These are phyloP conservation scores for Blastocystis hominis DNA, from an alignment of 352 stramenopile genomes.

Conservation along the genomic window DNA sequence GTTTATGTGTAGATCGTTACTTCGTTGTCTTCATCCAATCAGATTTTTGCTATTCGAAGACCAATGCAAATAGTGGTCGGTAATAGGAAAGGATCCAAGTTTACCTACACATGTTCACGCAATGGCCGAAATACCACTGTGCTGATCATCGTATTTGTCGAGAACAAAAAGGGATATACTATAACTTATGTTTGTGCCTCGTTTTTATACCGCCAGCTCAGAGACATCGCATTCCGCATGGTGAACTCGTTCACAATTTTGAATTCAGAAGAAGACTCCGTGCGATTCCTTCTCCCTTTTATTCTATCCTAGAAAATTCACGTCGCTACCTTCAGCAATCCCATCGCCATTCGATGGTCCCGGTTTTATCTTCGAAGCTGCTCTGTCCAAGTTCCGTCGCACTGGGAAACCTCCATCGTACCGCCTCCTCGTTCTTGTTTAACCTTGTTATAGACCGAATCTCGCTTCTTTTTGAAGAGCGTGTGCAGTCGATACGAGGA, in stretches of 20 bases:
- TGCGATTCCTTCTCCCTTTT: background rate
- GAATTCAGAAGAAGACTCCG: background rate
- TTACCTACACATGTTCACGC: background rate
- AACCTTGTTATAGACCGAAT: background rate
- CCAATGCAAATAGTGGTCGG: background rate
- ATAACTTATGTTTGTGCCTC: background rate
- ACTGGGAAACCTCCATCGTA: constrained; percentile 11
- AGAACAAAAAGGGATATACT: background rate
- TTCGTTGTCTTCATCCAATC: background rate
- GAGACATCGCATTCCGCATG: background rate
- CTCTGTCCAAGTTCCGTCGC: background rate
- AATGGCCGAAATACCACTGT: background rate
- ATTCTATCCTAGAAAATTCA: background rate
- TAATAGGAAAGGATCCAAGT: background rate
- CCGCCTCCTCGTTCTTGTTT: too few species aligned
- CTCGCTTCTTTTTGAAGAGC: background rate
- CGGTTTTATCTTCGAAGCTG: background rate
- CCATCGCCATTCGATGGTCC: background rate
- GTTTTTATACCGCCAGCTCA: background rate
- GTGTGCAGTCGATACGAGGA: background rate
- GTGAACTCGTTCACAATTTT: background rate
- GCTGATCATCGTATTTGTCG: constrained; percentile 1
- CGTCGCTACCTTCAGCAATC: background rate
- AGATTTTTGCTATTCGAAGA: background rate
- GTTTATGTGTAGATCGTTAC: background rate